Base-by-base conservation (phyloP, 768 basidiomycete genomes). In the Favolaschia claudopus region DNA sequence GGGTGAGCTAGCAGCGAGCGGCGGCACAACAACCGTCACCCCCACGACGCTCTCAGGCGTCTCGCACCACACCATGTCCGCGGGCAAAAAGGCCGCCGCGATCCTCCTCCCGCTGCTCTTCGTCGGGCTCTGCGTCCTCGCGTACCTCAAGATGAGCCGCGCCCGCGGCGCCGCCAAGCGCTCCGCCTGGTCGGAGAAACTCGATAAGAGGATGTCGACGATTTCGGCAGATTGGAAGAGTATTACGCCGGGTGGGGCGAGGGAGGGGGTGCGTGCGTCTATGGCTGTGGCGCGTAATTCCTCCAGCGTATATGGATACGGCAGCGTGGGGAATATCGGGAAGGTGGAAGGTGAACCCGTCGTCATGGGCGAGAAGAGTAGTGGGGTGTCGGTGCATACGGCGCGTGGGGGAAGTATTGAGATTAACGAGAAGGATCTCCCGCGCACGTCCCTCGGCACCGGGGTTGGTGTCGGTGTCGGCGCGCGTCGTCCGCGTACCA, bases 191-290 rank as follows among this genome's bases (percentile, higher is more conserved):
- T 85, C 82, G 36, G 81, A 87, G 69, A 82, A 78, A 10, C 72
- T 94, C 71, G 92, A 94, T 76, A 86, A 85, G 72, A 89, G 92
- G 71, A 93, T 94, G 92, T 89, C 86, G 2, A 90, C 88, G 45
- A 91, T 93, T 63, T 88, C 86, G 7, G 76, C 81, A 19, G 89
- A 92, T 67, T 93, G 92, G 92, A 89, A 88, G 70, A 80, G 82
- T 39, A 86, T 92, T 65, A 84, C 88, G 8, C 76, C 79, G 6
- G 87, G 84, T 5, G 92, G 90, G 44, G 92, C 91, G 1, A 77
- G 79, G 20, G 89, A 87, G 31, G 92, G 90, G 12, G 88, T 94
- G 62, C 84, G 91, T 58, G 82, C 80, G 64, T 87, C 85, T 38
- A 86, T 91, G 27, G 87, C 87, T 5, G 73, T 82, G 32, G 68